Evolutionary conservation across 2,329 filamentous ascomycete genomes (phyloP).

Genomic region (Monilinia laxa): DNA sequence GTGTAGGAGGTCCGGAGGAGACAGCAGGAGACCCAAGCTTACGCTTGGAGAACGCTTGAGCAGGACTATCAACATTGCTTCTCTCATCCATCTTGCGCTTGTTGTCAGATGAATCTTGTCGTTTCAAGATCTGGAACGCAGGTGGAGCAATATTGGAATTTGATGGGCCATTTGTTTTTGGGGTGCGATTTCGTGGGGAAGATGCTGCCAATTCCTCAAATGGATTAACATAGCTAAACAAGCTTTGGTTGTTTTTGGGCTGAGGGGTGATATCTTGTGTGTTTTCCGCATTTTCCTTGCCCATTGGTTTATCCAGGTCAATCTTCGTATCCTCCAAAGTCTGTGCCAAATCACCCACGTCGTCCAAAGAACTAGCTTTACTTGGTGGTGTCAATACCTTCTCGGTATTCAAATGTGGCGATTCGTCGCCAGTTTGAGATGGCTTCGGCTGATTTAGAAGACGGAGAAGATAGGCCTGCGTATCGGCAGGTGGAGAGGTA

Average conservation of each 20-base stretch:
- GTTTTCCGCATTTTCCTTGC: conserved; percentile 35
- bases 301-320: conserved; percentile 39
- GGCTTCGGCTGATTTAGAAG: conserved; percentile 79
- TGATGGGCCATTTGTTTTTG: conserved; percentile 48
- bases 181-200: conserved; percentile 59
- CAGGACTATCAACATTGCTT: conserved; percentile 34
- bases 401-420: conserved; percentile 32
- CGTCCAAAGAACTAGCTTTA: conserved; percentile 41
- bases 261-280: conserved; percentile 21
- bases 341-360: conserved; percentile 44
- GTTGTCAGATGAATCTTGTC: conserved; percentile 35
- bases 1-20: conserved; percentile 34
- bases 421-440: conserved; percentile 51
- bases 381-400: conserved; percentile 43
- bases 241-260: conserved; percentile 32
- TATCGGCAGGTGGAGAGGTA: conserved; percentile 61
- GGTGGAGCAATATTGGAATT: conserved; percentile 30
- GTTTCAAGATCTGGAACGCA: conserved; percentile 40
- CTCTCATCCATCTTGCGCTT: conserved; percentile 38
- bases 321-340: conserved; percentile 45
- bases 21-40: conserved; percentile 35
- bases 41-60: conserved; percentile 32
- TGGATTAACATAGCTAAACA: conserved; percentile 71
- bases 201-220: conserved; percentile 69
- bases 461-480: conserved; percentile 82